Base-by-base conservation (phyloP, 768 basidiomycete species). In the Daedaleopsis sinensis region DNA sequence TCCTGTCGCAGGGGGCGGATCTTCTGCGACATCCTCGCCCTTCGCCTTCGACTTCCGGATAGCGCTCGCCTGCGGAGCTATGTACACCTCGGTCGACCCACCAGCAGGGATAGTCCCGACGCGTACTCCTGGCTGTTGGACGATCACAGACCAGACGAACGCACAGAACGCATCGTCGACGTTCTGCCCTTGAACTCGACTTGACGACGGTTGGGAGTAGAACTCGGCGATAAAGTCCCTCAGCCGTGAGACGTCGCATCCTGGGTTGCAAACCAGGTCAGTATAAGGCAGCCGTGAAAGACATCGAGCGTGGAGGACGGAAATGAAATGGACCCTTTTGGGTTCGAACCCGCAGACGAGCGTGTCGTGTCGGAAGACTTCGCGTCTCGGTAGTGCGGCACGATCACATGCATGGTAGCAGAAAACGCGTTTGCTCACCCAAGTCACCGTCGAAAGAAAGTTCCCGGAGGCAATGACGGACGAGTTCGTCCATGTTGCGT, bases 391-490 rank as follows among this genome's bases (percentile, higher is more conserved):
- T 50, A 43, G 39, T 24, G 52, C 39, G 52, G 38, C 35, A 55
- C 59, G 62, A 63, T 63, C 62, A 63, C 60, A 58, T 57, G 52
- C 50, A 63, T n/a, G 13, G 54, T 48, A 47, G 61, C 49, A 49
- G 52, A 58, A 60, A 49, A 38, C 39, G 32, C 55, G 48, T 48
- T 11, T 44, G 83, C 89, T 79, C 73, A 95, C 94, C 94, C 46
- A 93, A 79, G 72, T 95, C 92, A 6, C 94, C 94, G 68, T 95
- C 93, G 74, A 94, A 95, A 6, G 94, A 86, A 35, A 96, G 80
- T 73, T 96, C 93, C 42, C 89, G 88, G 38, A 94, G 81, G 70
- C 90, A 90, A 71, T 93, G 88, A 69, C 89, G 87, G 42, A 96
- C 77, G 47, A 96, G 85, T 70, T 93, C 89, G 71, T 96, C 94